Base-by-base conservation (phyloP, 257 asterid genomes). In the Primulina huaijiensis region DNA sequence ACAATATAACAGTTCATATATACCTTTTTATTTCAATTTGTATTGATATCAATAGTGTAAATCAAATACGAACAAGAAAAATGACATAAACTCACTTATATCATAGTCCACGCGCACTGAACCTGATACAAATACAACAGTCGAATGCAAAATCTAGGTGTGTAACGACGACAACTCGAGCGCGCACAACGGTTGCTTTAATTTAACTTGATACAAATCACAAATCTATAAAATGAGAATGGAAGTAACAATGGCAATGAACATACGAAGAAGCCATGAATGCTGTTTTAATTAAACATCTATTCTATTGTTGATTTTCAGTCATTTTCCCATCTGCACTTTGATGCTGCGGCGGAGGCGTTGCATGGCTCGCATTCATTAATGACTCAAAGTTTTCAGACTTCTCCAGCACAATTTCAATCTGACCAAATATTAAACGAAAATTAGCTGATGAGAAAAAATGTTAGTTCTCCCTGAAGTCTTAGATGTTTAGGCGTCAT, bases 331-430 rank as follows among this genome's bases (percentile, higher is more conserved):
- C 79, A 71, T 79, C 78, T 46, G 73, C 75, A 70, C 72, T 74
- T 78, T 77, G 53, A 38, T 77, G 77, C 74, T 79, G 79, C 12
- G 67, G 72, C 43, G 27, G 66, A 33, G 37, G 6, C 56, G 79
- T 25, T 40, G 70, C 76, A 66, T 74, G 80, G 60, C 60, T 73
- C 16, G 84, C 77, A 31, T 75, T 80, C 89, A 86, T 86, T 72
- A 88, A 74, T n/a, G 79, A 61, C 21, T 92, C 98, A 40, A 92
- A 92, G 46, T 88, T 92, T 50, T 92, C 98, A 0, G 90, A 85
- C 80, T 92, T 92, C 75, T 84, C 92, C 68, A 89, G 81, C 76
- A 89, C 88, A 19, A 92, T 92, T 78, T 89, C 96, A 33, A 92
- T 92, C 91, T 84, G 70, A 43, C 62, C 35, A 65, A 72, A 33